Conservation (phyloP, 345 rosid genomes). For the Lagerstroemia speciosa region DNA sequence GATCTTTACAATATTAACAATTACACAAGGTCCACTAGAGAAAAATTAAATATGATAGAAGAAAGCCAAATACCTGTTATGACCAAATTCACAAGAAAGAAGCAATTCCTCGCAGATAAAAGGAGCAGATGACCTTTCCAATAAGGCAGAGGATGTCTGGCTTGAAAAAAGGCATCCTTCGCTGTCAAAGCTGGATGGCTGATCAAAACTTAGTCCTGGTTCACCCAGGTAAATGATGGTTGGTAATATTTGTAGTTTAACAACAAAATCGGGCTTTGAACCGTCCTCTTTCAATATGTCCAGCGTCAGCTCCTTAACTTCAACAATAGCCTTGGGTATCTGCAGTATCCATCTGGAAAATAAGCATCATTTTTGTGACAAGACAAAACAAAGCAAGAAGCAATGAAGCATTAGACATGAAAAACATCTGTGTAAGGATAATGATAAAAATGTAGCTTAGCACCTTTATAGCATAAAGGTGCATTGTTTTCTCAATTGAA, state of each 20-base stretch:
- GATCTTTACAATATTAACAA: background rate
- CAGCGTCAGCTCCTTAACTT: slow-evolving; percentile 64
- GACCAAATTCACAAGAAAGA: slow-evolving; percentile 79
- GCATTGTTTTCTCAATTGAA: background rate
- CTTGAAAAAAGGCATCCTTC: slow-evolving; percentile 31
- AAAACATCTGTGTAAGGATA: background rate
- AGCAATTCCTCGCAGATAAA: slow-evolving; percentile 73
- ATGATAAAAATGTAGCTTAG: background rate
- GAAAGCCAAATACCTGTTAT: slow-evolving; percentile 56
- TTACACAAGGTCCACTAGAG: background rate
- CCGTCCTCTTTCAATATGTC: slow-evolving; percentile 80
- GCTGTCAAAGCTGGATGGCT: slow-evolving; percentile 30
- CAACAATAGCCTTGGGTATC: slow-evolving; percentile 55
- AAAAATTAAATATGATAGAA: background rate
- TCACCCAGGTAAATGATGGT: slow-evolving; percentile 55
- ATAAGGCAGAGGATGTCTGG: slow-evolving; percentile 33
- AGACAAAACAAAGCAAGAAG: background rate
- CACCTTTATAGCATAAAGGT: background rate
- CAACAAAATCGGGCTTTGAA: slow-evolving; percentile 52
- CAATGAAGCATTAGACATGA: background rate
- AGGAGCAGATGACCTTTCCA: slow-evolving; percentile 59
- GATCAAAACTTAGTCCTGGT: slow-evolving; percentile 47
- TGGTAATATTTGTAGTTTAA: slow-evolving; percentile 66
- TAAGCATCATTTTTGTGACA: background rate
- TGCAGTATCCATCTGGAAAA: slow-evolving; percentile 26